Evolutionary conservation across 108 stramenopile species (phyloP).

Genomic region (Discostella stelligeroides): DNA sequence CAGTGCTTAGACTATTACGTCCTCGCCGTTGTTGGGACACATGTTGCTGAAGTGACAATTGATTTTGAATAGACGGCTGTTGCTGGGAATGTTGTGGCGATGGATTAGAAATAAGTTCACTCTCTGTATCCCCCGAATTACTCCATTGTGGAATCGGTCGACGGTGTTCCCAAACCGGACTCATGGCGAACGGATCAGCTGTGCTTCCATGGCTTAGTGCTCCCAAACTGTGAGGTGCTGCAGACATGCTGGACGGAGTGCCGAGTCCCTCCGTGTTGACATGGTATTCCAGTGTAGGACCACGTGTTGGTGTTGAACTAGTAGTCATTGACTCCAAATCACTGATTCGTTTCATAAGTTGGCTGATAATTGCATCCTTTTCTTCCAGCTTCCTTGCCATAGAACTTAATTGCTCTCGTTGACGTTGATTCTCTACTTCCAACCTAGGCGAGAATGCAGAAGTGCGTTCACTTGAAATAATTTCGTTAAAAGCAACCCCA

Average conservation of each 20-base stretch:
- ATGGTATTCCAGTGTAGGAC: not conserved
- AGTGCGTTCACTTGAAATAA: not conserved
- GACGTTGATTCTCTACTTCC: constrained; percentile 25
- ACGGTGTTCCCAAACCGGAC: constrained; percentile 22
- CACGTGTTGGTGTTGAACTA: constrained; percentile 6
- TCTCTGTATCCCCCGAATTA: constrained; percentile 9
- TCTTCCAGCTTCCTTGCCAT: constrained; percentile 38
- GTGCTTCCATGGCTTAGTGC: constrained; percentile 1
- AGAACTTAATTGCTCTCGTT: constrained; percentile 26
- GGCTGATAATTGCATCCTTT: constrained; percentile 48
- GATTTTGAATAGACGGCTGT: not conserved
- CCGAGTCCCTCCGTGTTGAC: not conserved
- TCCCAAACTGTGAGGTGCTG: not conserved
- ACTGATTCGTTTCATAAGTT: constrained; percentile 44
- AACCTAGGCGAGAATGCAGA: constrained; percentile 33
- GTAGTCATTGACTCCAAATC: constrained; percentile 27
- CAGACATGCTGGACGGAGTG: not conserved
- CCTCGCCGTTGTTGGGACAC: not conserved
- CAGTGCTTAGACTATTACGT: constrained; percentile 15
- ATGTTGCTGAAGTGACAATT: not conserved
- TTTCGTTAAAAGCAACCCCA: not conserved
- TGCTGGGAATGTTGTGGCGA: constrained; percentile 10
- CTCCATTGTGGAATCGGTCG: not conserved
- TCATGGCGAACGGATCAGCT: constrained; percentile 19
- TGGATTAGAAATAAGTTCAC: not conserved